phyloP scores from a whole-genome alignment of 495 filamentous ascomycete genomes.

The Collariella sp. region DNA sequence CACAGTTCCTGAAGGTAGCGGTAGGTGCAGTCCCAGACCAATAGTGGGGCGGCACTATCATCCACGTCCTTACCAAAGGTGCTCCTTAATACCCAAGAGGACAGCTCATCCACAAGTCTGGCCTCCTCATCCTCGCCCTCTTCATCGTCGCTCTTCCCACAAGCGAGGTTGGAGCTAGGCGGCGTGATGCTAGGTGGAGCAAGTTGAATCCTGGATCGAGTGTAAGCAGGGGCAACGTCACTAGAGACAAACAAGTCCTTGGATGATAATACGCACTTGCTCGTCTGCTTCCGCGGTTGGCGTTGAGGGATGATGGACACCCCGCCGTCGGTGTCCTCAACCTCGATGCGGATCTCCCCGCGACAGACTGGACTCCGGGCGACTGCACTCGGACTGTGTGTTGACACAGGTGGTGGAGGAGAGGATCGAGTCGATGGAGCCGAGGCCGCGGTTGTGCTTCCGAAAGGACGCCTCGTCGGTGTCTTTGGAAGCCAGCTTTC shows the following conservation, averaged over 20 bases:
- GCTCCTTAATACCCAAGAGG: slow-evolving; percentile 23
- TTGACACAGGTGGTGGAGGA: slow-evolving; percentile 29
- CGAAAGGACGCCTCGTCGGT: slow-evolving; percentile 13
- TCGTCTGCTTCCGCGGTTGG: background rate
- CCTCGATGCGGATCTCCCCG: slow-evolving; percentile 14
- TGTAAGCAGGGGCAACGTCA: background rate
- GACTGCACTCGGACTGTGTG: slow-evolving; percentile 27
- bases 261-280: slow-evolving; percentile 1
- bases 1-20: slow-evolving; percentile 23
- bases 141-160: slow-evolving; percentile 8
- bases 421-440: slow-evolving; percentile 28
- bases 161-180: slow-evolving; percentile 1
- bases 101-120: slow-evolving; percentile 21
- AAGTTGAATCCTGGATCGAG: slow-evolving; percentile 2
- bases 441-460: slow-evolving; percentile 22
- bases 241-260: background rate
- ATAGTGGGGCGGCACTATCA: slow-evolving; percentile 23
- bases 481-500: slow-evolving; percentile 7
- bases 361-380: slow-evolving; percentile 25
- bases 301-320: background rate
- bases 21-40: slow-evolving; percentile 25
- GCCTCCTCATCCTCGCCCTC: slow-evolving; percentile 15
- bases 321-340: slow-evolving; percentile 11
- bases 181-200: slow-evolving; percentile 1
- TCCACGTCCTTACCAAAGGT: slow-evolving; percentile 25